Base-by-base conservation (phyloP, 305 asterid species). In the Fraxinus latifolia region DNA sequence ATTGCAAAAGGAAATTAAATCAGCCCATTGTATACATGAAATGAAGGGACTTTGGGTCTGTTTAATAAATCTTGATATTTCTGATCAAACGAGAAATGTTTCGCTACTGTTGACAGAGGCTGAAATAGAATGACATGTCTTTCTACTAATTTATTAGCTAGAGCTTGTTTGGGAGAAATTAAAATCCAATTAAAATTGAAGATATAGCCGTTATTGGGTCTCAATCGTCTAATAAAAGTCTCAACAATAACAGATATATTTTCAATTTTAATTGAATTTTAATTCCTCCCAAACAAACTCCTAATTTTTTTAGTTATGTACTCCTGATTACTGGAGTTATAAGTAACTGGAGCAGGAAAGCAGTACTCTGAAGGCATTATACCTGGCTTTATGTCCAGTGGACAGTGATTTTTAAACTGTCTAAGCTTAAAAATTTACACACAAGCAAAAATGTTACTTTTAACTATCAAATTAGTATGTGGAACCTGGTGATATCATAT, bases 51-150 rank as follows among this genome's bases (percentile, higher is more conserved):
- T 1, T 31, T 5, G 23, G 76, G 27, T 55, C 14, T 71, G 14
- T 70, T 19, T 71, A 71, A n/a, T 8, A 71, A n/a, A 71, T 71
- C 76, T 6, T 71, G 23, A 71, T 71, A 71, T 71, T 71, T 33
- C 25, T 33, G 50, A 23, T 7, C 29, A 0, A 17, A 71, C 27
- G 0, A 71, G 14, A 71, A 71, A 71, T 12, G 3, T 32, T 32
- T 15, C 14, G 15, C 7, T 5, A n/a, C 5, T 33, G 44, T 33
- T 33, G 76, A 33, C 47, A 15, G 76, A 71, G 76, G 44, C 76
- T 71, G 42, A 33, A 2, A 71, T 32, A 71, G 47, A 33, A 33
- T 71, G 76, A 7, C 44, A 6, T 31, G 47, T 9, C 17, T 65
- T 31, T 33, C 44, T 71, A 32, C 76, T 71, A 71, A 32, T 33